Base-by-base conservation (phyloP, 805 yeast genomes). In the Lipomyces sp. region DNA sequence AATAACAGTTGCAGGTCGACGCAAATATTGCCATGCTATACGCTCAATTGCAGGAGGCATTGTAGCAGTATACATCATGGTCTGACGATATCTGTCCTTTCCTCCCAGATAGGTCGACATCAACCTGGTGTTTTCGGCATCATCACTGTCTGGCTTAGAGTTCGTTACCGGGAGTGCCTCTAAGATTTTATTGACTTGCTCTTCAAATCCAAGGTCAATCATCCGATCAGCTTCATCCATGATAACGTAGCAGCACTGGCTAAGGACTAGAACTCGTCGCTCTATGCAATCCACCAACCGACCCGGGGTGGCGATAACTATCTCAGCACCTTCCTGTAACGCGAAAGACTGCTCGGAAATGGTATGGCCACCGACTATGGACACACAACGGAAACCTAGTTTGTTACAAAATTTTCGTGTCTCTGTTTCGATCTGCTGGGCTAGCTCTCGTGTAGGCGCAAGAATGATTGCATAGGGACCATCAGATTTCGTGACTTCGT, bases 211-310 rank as follows among this genome's bases (percentile, higher is more conserved):
- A 85, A 94, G 84, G 76, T 92, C 97, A 54, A 94, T 87, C 98
- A 94, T 94, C 71, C 93, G 82, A 77, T 94, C 99, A 1, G 97
- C 97, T 78, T 94, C 99, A 79, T 94, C 99, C 80, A 93, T 82
- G 1, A 90, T 88, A 30, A 94, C 78, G 67, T 86, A 89, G 67
- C 83, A 83, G 68, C 96, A 85, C 65, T 85, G 85, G 51, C 79
- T 80, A 42, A 93, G 77, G 0, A 83, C 83, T 2, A 92, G 66
- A 29, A 89, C 79, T n/a, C 86, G 85, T 61, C 89, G 80, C 64
- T 89, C 92, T 18, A 93, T 69, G 66, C 92, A 86, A 73, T 94
- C 99, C 11, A 92, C 83, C 57, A 94, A 79, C 67, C 98, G 80
- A 5, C 99, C 99, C 0, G 99, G 98, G 0, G 99, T 94, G 0